These are phyloP conservation scores for Cutaneotrichosporon mucoides DNA, from an alignment of 1,284 basidiomycete genomes.

Conservation along the genomic window DNA sequence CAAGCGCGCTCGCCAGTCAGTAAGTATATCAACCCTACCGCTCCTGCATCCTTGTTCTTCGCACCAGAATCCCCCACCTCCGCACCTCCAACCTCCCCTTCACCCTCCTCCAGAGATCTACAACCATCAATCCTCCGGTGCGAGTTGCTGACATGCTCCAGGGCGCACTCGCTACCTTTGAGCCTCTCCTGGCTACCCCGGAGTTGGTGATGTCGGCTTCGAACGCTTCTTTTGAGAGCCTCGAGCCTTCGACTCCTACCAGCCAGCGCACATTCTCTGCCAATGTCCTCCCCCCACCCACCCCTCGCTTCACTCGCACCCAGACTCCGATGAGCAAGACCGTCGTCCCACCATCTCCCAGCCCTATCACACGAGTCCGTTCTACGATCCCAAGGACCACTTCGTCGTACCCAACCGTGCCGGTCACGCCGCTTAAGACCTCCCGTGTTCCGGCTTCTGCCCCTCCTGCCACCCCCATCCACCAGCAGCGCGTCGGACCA, in stretches of 20 bases:
- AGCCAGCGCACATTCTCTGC: not conserved
- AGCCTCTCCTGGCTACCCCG: constrained; percentile 1
- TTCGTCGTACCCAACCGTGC: not conserved
- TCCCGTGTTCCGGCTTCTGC: not conserved
- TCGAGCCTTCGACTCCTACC: not conserved
- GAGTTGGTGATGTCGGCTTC: not conserved
- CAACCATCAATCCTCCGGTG: not conserved
- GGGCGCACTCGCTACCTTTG: not conserved
- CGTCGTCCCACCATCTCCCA: not conserved
- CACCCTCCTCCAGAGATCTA: too few relatives aligned
- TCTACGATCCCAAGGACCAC: not conserved
- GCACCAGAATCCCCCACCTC: not conserved
- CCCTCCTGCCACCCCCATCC: not conserved
- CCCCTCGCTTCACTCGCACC: constrained; percentile 1
- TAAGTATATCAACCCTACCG: not conserved
- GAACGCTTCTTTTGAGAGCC: not conserved
- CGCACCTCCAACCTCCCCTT: not conserved
- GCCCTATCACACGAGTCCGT: not conserved
- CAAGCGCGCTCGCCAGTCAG: constrained; percentile 1
- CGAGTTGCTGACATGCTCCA: not conserved
- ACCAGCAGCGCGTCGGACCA: not conserved
- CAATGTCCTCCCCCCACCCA: not conserved
- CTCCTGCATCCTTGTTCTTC: not conserved
- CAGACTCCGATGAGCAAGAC: not conserved
- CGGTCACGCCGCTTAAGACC: not conserved